These are phyloP conservation scores for Hemerocallis citrina DNA, from an alignment of 106 monocot genomes.

Conservation along the genomic window DNA sequence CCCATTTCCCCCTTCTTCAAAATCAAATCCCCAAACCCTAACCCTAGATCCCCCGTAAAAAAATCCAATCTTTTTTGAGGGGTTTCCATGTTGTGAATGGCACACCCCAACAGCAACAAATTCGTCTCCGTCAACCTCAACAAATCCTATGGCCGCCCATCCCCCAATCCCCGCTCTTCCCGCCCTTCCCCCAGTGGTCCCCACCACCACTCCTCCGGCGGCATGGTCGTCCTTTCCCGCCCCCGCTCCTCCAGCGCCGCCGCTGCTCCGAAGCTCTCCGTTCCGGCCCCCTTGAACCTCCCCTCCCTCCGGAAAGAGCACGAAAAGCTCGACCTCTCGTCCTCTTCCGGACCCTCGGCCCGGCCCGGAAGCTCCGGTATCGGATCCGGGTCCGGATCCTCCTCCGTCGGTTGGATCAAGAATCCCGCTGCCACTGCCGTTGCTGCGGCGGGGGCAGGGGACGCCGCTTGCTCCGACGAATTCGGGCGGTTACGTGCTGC, in stretches of 20 bases:
- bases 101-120: constrained; percentile 69
- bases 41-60: too few relatives aligned
- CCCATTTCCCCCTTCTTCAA: too few relatives aligned
- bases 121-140: constrained; percentile 90
- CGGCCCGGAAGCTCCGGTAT: constrained; percentile 31
- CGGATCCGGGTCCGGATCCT: constrained; percentile 40
- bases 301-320: constrained; percentile 89
- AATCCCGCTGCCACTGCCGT: constrained; percentile 29
- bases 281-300: constrained; percentile 88
- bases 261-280: constrained; percentile 40
- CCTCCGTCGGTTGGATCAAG: constrained; percentile 70
- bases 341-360: constrained; percentile 12
- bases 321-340: constrained; percentile 53
- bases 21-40: too few relatives aligned
- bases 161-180: constrained; percentile 11
- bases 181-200: neutral
- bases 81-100: constrained; percentile 50
- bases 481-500: constrained; percentile 12
- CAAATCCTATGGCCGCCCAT: constrained; percentile 62
- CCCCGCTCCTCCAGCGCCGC: constrained; percentile 34
- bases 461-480: neutral
- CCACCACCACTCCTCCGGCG: constrained; percentile 7
- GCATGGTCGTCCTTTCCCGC: constrained; percentile 78
- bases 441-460: neutral
- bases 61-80: too few relatives aligned